phyloP scores from a whole-genome alignment of 2,329 filamentous ascomycete genomes.

The Colletotrichum sidae region DNA sequence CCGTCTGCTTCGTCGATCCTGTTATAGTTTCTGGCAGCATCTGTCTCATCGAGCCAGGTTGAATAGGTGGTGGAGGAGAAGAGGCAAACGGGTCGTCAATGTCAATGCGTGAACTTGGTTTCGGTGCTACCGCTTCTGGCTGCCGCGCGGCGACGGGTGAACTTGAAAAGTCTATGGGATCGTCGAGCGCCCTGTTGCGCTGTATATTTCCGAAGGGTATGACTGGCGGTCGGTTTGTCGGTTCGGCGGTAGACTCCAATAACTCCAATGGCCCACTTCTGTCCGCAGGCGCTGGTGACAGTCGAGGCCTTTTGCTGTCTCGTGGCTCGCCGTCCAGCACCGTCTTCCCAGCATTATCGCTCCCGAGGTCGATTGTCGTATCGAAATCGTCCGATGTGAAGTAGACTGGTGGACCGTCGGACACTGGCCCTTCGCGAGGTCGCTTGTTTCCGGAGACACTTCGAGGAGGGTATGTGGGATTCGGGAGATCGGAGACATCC shows the following conservation, averaged over 20 bases:
- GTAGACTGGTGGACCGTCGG: constrained; percentile 40
- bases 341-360: not conserved
- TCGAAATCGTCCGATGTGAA: constrained; percentile 57
- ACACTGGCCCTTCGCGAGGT: constrained; percentile 13
- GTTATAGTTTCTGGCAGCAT: too few species aligned
- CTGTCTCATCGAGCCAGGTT: constrained; percentile 8
- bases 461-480: not conserved
- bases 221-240: not conserved
- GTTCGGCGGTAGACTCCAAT: constrained; percentile 15
- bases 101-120: not conserved
- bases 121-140: not conserved
- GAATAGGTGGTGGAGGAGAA: constrained; percentile 33
- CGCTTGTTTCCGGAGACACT: constrained; percentile 7
- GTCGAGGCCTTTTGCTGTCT: constrained; percentile 45
- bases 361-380: constrained; percentile 51
- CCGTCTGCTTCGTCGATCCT: not conserved
- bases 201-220: not conserved
- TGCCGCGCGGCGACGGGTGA: constrained; percentile 41
- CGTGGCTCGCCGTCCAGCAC: constrained; percentile 38
- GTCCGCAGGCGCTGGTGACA: constrained; percentile 37
- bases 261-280: not conserved
- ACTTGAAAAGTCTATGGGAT: constrained; percentile 52
- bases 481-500: not conserved
- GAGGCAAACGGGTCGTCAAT: constrained; percentile 40
- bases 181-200: constrained; percentile 7